Conservation (phyloP, 129 eudicot genomes). For the Centrapalus pauciflorus region DNA sequence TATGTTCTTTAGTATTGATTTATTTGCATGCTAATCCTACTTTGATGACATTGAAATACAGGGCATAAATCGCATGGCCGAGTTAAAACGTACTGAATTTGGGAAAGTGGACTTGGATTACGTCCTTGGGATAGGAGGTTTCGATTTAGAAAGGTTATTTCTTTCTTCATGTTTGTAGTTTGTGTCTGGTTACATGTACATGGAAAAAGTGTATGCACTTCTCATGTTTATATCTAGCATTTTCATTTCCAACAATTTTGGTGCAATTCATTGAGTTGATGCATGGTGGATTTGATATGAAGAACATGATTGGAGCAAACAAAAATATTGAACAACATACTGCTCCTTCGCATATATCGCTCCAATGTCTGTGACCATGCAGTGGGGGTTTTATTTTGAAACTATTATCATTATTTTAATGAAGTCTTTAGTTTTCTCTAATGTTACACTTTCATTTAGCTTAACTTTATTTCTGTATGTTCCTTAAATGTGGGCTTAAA, state of each 20-base stretch:
- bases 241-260: neutral
- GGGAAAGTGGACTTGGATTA: conserved; percentile 96
- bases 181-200: neutral
- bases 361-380: too few species aligned
- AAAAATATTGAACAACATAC: neutral
- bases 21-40: neutral
- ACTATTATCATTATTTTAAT: neutral
- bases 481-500: neutral
- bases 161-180: neutral
- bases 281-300: conserved; percentile 4
- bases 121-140: conserved; percentile 97
- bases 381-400: neutral
- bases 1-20: neutral
- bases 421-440: neutral
- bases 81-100: conserved; percentile 62
- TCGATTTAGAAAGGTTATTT: conserved; percentile 89
- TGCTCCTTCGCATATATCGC: neutral
- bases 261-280: conserved; percentile 9
- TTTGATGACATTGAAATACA: conserved; percentile 26
- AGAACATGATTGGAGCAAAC: neutral
- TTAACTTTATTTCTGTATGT: neutral
- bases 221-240: neutral
- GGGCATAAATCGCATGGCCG: conserved; percentile 86
- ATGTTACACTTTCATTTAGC: neutral
- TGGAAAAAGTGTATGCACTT: neutral